phyloP scores from a whole-genome alignment of 345 rosid genomes.

The Populus euphratica region DNA sequence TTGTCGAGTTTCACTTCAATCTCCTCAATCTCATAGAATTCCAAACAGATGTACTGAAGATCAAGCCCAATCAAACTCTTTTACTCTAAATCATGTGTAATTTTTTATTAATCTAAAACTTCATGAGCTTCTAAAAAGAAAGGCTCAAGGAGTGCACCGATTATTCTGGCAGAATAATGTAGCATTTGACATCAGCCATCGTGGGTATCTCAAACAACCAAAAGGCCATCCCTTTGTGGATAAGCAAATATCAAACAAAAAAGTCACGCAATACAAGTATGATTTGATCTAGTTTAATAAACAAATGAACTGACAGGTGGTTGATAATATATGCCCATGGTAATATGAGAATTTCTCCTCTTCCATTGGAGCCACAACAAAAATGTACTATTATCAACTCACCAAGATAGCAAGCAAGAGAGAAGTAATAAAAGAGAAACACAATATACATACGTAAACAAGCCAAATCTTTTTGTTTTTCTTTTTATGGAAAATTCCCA shows the following conservation, averaged over 20 bases:
- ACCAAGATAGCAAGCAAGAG: not conserved
- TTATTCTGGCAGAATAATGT: not conserved
- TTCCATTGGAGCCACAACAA: not conserved
- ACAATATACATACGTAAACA: not conserved
- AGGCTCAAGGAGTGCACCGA: not conserved
- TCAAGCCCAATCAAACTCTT: not conserved
- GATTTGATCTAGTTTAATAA: not conserved
- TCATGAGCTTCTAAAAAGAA: not conserved
- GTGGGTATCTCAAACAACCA: constrained; percentile 9
- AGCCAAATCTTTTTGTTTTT: not conserved
- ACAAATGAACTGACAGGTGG: not conserved
- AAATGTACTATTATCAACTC: not conserved
- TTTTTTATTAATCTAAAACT: not conserved
- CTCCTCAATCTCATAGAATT: not conserved
- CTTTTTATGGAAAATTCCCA: not conserved
- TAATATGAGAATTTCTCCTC: not conserved
- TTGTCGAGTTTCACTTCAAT: not conserved
- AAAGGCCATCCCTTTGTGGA: not conserved
- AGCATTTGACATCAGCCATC: not conserved
- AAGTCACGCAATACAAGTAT: not conserved
- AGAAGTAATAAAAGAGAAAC: not conserved
- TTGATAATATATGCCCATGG: not conserved
- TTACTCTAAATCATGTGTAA: not conserved
- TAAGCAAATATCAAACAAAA: not conserved
- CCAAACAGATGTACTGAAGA: not conserved